Conservation (phyloP, 805 yeast species). For the Kazachstania africana region DNA sequence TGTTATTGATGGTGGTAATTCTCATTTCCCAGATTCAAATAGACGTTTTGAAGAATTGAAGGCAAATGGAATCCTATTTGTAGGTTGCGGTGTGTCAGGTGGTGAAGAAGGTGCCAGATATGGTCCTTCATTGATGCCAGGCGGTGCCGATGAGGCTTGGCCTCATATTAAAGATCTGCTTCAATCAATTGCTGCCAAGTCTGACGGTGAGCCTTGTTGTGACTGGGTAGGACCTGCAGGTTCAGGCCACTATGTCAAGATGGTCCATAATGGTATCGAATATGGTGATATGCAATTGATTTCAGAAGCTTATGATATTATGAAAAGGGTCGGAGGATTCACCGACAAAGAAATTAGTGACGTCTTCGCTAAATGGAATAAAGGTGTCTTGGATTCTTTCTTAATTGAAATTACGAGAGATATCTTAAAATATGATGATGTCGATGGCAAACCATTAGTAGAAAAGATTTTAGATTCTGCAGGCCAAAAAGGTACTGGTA, state of each 20-base stretch:
- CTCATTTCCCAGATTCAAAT: slow-evolving; percentile 97
- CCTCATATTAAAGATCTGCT: slow-evolving; percentile 93
- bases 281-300: slow-evolving; percentile 99
- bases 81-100: slow-evolving; percentile 99
- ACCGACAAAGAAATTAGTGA: slow-evolving; percentile 85
- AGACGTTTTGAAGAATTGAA: slow-evolving; percentile 88
- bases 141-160: slow-evolving; percentile 98
- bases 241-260: slow-evolving; percentile 96
- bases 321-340: slow-evolving; percentile 90
- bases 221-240: slow-evolving; percentile 99
- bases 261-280: slow-evolving; percentile 99
- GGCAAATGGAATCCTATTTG: slow-evolving; percentile 78
- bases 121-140: slow-evolving; percentile 99
- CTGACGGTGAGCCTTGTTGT: slow-evolving; percentile 98
- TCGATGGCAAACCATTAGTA: slow-evolving; percentile 83
- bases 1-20: slow-evolving; percentile 99
- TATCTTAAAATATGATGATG: slow-evolving; percentile 78
- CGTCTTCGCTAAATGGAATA: slow-evolving; percentile 89
- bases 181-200: slow-evolving; percentile 91
- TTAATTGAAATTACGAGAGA: slow-evolving; percentile 94
- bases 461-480: slow-evolving; percentile 96
- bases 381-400: slow-evolving; percentile 95
- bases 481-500: slow-evolving; percentile 99
- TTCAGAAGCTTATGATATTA: slow-evolving; percentile 92
- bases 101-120: slow-evolving; percentile 99